phyloP scores from a whole-genome alignment of 177 flowering plant genomes.

The Vitis hybrid region DNA sequence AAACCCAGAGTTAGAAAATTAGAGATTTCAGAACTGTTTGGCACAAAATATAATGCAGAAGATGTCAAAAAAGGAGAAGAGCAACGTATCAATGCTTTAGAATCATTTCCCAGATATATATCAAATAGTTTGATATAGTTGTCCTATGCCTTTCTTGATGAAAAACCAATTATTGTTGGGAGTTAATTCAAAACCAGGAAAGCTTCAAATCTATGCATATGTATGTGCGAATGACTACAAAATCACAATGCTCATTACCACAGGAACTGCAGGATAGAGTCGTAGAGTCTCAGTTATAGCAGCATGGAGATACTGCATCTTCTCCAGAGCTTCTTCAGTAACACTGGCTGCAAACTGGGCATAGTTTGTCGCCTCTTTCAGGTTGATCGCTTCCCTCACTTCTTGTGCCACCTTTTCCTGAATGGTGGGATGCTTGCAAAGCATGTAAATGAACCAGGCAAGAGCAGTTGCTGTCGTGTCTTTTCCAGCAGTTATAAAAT shows the following conservation, averaged over 20 bases:
- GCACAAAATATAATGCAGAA: not conserved
- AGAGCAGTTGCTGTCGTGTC: slow-evolving; percentile 77
- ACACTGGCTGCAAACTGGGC: slow-evolving; percentile 33
- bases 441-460: slow-evolving; percentile 73
- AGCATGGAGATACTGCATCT: slow-evolving; percentile 76
- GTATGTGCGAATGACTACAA: too few relatives aligned
- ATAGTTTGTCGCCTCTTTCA: slow-evolving; percentile 13
- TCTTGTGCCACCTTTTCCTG: slow-evolving; percentile 65
- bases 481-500: slow-evolving; percentile 69
- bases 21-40: not conserved
- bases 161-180: too few relatives aligned
- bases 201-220: too few relatives aligned
- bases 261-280: slow-evolving; percentile 71
- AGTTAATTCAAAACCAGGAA: too few relatives aligned
- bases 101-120: not conserved
- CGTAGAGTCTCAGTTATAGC: slow-evolving; percentile 75
- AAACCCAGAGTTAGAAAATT: not conserved
- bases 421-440: slow-evolving; percentile 62
- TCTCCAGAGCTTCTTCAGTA: slow-evolving; percentile 55
- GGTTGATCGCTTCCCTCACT: slow-evolving; percentile 29
- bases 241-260: slow-evolving; percentile 27
- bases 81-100: not conserved
- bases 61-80: not conserved
- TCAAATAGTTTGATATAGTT: too few relatives aligned
- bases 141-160: too few relatives aligned